phyloP scores from a whole-genome alignment of 2,329 filamentous ascomycete species.

The Botryotinia narcissicola region DNA sequence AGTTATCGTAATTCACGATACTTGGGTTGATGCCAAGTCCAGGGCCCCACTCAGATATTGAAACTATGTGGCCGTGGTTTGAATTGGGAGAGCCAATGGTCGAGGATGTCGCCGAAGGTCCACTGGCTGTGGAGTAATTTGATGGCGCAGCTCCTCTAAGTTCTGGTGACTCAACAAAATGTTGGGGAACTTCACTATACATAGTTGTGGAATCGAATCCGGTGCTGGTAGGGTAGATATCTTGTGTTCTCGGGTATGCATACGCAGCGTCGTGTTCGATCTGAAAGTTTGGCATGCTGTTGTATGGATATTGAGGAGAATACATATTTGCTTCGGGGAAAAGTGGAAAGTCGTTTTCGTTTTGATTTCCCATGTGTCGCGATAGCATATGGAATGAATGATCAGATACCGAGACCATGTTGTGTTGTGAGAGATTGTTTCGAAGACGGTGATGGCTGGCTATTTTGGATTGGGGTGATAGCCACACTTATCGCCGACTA shows the following conservation, averaged over 20 bases:
- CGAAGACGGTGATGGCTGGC: slow-evolving; percentile 46
- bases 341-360: slow-evolving; percentile 43
- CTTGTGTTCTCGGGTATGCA: slow-evolving; percentile 33
- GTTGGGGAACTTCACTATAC: slow-evolving; percentile 44
- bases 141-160: slow-evolving; percentile 33
- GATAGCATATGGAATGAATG: slow-evolving; percentile 82
- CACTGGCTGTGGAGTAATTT: slow-evolving; percentile 38
- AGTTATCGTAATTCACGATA: slow-evolving; percentile 37
- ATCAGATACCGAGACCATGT: slow-evolving; percentile 73
- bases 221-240: slow-evolving; percentile 43
- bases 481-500: slow-evolving; percentile 33
- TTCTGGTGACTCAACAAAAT: slow-evolving; percentile 36
- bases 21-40: slow-evolving; percentile 36
- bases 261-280: slow-evolving; percentile 43
- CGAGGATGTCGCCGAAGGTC: slow-evolving; percentile 37
- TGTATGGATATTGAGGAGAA: slow-evolving; percentile 48
- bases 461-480: slow-evolving; percentile 27
- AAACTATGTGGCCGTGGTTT: slow-evolving; percentile 33
- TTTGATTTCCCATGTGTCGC: slow-evolving; percentile 51
- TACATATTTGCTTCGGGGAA: slow-evolving; percentile 49
- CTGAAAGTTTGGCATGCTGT: slow-evolving; percentile 45
- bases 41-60: slow-evolving; percentile 36
- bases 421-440: slow-evolving; percentile 56
- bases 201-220: slow-evolving; percentile 47
- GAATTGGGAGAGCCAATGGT: slow-evolving; percentile 39